Base-by-base conservation (phyloP, 495 filamentous ascomycete genomes). In the Podospora pseudocomata region DNA sequence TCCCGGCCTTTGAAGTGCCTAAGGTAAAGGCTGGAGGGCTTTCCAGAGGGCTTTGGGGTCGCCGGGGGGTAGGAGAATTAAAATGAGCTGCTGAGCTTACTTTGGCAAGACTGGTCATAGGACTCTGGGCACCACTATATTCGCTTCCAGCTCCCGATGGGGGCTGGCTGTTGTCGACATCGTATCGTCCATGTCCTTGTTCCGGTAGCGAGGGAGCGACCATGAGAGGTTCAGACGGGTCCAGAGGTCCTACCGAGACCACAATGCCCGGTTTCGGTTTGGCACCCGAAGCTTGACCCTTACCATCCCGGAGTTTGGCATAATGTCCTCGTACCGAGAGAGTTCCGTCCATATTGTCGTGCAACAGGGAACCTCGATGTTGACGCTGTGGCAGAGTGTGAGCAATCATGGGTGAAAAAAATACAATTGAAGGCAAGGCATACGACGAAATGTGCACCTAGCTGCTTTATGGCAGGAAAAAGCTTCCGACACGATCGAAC, bases 301-400 rank as follows among this genome's bases (percentile, higher is more conserved):
- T 34, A 30, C 18, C 49, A 5, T 30, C 27, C 67, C 57, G 44
- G 67, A 57, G 11, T 34, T 27, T 7, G 64, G 72, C 27, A 53
- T 73, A 61, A 13, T n/a, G 64, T 20, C 65, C 67, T 5, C 72
- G 30, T 16, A 72, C 23, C 18, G 77, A 73, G 6, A 81, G 60
- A 0, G 78, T 82, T 0, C 80, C 79, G n/a, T 80, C 77, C 53
- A 68, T 53, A 34, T 80, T 78, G 56, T 81, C 79, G 53, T 80
- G 77, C 3, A 80, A 63, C 16, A 71, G 7, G 5, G 23, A 19
- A 2, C 66, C 66, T n/a, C 66, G 69, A 59, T 81, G 80, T 3
- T 20, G 13, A 3, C n/a, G 18, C 75, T 74, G 30, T 53, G 20
- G 15, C n/a, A n/a, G 5, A 39, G 55, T 55, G 66, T 60, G 39